Conservation (phyloP, 768 basidiomycete species). For the Rhizopogon rudus region DNA sequence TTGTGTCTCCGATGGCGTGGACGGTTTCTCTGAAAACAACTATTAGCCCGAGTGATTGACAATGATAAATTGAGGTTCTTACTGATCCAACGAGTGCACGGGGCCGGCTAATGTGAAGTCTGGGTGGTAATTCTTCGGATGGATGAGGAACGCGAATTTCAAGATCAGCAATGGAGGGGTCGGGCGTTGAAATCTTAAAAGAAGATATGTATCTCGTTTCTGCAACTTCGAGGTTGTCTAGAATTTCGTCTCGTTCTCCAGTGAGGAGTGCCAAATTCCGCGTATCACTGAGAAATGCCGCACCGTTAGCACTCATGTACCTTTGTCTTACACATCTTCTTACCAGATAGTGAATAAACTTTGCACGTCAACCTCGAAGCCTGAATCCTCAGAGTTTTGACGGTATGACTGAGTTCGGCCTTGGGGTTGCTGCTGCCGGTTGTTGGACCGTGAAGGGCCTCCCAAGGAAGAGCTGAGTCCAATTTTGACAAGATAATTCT, state of each 20-base stretch:
- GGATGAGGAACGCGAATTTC: constrained; percentile 28
- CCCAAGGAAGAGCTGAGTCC: constrained; percentile 62
- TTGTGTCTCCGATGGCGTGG: constrained; percentile 46
- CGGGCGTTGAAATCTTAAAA: constrained; percentile 68
- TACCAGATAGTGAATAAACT: constrained; percentile 75
- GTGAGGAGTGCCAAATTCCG: constrained; percentile 62
- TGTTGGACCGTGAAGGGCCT: constrained; percentile 23
- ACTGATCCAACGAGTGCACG: constrained; percentile 40
- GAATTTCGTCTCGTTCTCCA: constrained; percentile 66
- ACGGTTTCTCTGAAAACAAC: constrained; percentile 14
- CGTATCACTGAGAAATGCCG: constrained; percentile 49
- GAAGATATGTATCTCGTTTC: constrained; percentile 76
- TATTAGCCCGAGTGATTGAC: background rate
- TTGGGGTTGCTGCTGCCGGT: constrained; percentile 18
- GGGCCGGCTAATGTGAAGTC: constrained; percentile 67
- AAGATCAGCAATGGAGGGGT: constrained; percentile 63
- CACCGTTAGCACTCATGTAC: background rate
- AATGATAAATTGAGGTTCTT: background rate
- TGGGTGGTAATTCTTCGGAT: constrained; percentile 34
- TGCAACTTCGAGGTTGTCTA: constrained; percentile 78
- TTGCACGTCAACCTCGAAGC: constrained; percentile 59
- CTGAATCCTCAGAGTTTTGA: constrained; percentile 33
- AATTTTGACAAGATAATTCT: constrained; percentile 60
- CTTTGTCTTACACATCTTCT: constrained; percentile 12
- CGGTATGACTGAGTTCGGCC: constrained; percentile 23